Evolutionary conservation across 305 asterid genomes (phyloP), one percentile per base, ranked within the genome.

Genomic region (Euphrasia arctica): DNA sequence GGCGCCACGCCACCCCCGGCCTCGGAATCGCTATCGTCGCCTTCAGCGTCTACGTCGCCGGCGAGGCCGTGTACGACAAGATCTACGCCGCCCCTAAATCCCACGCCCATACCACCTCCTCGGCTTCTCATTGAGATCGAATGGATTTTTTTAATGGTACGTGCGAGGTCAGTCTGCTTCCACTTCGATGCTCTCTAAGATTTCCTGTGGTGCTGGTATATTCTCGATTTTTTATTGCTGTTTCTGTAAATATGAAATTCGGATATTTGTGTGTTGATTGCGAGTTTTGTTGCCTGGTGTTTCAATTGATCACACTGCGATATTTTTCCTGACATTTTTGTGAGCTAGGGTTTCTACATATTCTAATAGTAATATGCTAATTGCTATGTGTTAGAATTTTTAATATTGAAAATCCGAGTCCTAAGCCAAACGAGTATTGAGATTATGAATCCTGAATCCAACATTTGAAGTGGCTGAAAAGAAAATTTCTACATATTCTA

Each of bases 1-100:
- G 60, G 60, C 60, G 60, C 60, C 60, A 55, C 60, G 60, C 60
- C 18, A 55, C 60, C 42, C 60, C 60, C 41, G 60, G 60, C 18
- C 60, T 55, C 41, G 60, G 60, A 15, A 55, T 55, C 41, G 60
- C 60, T 13, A 5, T 55, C 18, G 60, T 55, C 18, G 60, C 60
- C 18, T 55, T 55, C 60, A 15, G 60, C 60, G 27, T 55, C 60
- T 55, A 55, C 41, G 42, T 55, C 60, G 60, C 27, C 22, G 60
- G 60, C 60, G 60, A 55, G 42, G 4, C 15, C 42, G 60, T 42
- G 3, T 55, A 55, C 60, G n/a, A 55, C 60, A 55, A 28, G 60
- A 55, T 55, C 60, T 55, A 55, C 14, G 60, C 60, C 15, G 60
- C 60, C 18, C 60, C 60, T 10, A 55, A 28, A 31, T 55, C 60